Base-by-base conservation (phyloP, 495 filamentous ascomycete species). In the Hypoxylon rickii region DNA sequence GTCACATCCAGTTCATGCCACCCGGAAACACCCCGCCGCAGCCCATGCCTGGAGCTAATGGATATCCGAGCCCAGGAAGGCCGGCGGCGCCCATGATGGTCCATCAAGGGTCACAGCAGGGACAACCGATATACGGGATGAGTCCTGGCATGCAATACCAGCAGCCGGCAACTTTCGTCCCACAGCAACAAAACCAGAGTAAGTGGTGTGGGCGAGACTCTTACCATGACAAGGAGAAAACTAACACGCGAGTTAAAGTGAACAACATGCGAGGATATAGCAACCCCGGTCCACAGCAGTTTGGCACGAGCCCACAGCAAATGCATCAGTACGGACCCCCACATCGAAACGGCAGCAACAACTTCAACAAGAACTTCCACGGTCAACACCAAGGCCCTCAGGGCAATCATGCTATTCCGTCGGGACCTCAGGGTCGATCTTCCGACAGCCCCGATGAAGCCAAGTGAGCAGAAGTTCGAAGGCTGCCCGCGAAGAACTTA, bases 51-150 rank as follows among this genome's bases (percentile, higher is more conserved):
- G 76, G 72, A 10, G 79, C 86, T 2, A 92, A 85, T 63, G 89
- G 89, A 13, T 96, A 87, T 70, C 88, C 89, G n/a, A 93, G 89
- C 64, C 89, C 90, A 0, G 84, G 89, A 44, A 81, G 89, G 15
- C 82, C 82, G 19, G 83, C 88, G 0, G 89, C 89, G 2, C 86
- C 92, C 74, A 92, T 93, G 89, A 89, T 90, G 82, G 77, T 67
- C 20, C 76, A 73, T 34, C 79, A 83, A 68, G 86, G 86, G 43
- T 91, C 88, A 16, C 88, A 90, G 57, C 85, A 87, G 55, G 87
- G 87, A 12, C 87, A 90, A 45, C 76, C 79, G 42, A 81, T 89
- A 66, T 89, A 81, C 57, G 75, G 81, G 44, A 86, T 89, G 83
- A 81, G 81, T 47, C 85, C 85, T 22, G 82, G 76, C 17, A 77